Conservation (phyloP, 495 filamentous ascomycete genomes). For the Hyaloscypha finlandica region DNA sequence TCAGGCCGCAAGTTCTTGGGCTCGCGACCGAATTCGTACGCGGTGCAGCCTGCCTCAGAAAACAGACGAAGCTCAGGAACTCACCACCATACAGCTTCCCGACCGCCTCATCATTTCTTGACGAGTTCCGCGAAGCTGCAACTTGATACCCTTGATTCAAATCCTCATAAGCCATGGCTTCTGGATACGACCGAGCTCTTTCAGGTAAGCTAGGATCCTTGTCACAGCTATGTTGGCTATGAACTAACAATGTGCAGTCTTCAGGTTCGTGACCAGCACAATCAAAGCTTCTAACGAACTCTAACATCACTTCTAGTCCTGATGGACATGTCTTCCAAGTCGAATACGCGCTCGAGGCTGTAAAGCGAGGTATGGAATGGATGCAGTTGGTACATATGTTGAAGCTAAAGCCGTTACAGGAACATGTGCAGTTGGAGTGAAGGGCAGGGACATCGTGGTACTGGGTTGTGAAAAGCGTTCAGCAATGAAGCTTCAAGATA, state of each 20-base stretch:
- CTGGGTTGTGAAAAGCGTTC: constrained; percentile 98
- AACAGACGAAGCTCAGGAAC: constrained; percentile 27
- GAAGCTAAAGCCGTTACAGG: constrained; percentile 51
- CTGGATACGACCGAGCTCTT: constrained; percentile 92
- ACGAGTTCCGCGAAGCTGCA: constrained; percentile 13
- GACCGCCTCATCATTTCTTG: constrained; percentile 3
- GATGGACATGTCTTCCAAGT: constrained; percentile 99
- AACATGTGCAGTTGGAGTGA: constrained; percentile 97
- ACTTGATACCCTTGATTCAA: neutral
- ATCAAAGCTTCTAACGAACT: constrained; percentile 38
- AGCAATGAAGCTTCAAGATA: constrained; percentile 99
- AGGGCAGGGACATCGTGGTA: constrained; percentile 91
- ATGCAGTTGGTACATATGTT: neutral
- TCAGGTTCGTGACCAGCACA: constrained; percentile 53
- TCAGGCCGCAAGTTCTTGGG: constrained; percentile 4
- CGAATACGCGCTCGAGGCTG: constrained; percentile 97
- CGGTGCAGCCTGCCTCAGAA: constrained; percentile 30
- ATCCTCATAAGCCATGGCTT: constrained; percentile 59
- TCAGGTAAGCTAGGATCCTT: constrained; percentile 64
- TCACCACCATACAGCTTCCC: constrained; percentile 11
- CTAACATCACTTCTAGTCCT: constrained; percentile 63
- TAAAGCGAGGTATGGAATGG: constrained; percentile 79
- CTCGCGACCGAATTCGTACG: constrained; percentile 27
- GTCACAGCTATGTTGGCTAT: constrained; percentile 12
- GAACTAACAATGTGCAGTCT: constrained; percentile 58